These are phyloP conservation scores for Linum lewisii DNA, from an alignment of 345 rosid species.

Conservation along the genomic window DNA sequence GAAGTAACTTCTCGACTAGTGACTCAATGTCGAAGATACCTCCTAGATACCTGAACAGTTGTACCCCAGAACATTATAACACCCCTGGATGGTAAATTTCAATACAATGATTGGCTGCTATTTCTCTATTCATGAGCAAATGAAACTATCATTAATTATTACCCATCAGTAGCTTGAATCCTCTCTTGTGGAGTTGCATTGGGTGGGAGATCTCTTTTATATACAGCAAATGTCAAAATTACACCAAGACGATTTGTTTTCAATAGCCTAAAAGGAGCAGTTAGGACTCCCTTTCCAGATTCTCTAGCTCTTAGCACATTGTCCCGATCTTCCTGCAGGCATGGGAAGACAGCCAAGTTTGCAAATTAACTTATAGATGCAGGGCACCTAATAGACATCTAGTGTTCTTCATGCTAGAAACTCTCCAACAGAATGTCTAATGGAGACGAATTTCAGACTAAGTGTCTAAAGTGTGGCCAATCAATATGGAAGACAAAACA, in stretches of 20 bases:
- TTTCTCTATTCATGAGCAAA: slow-evolving; percentile 5
- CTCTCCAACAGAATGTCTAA: no score
- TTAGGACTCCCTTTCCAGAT: slow-evolving; percentile 83
- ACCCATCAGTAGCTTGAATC: slow-evolving; percentile 84
- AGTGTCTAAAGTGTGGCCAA: background rate
- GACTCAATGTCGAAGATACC: slow-evolving; percentile 88
- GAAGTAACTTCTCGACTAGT: slow-evolving; percentile 87
- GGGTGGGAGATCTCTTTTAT: slow-evolving; percentile 67
- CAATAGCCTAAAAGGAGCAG: slow-evolving; percentile 86
- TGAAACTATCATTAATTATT: no score
- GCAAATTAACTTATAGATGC: no score
- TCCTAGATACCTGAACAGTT: slow-evolving; percentile 63
- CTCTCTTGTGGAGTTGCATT: slow-evolving; percentile 79
- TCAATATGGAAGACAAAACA: slow-evolving; percentile 6
- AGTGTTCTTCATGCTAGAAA: no score
- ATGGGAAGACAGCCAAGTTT: slow-evolving; percentile 12
- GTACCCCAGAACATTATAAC: background rate
- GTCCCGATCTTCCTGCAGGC: slow-evolving; percentile 77
- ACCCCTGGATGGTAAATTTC: no score
- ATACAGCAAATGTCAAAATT: slow-evolving; percentile 87
- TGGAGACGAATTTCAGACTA: slow-evolving; percentile 9
- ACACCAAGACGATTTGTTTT: slow-evolving; percentile 93
- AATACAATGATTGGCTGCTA: no score
- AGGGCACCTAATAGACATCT: no score
- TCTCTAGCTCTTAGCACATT: slow-evolving; percentile 83